These are phyloP conservation scores for Mesembryanthemum crystallinum DNA, from an alignment of 148 eudicot species.

Conservation along the genomic window DNA sequence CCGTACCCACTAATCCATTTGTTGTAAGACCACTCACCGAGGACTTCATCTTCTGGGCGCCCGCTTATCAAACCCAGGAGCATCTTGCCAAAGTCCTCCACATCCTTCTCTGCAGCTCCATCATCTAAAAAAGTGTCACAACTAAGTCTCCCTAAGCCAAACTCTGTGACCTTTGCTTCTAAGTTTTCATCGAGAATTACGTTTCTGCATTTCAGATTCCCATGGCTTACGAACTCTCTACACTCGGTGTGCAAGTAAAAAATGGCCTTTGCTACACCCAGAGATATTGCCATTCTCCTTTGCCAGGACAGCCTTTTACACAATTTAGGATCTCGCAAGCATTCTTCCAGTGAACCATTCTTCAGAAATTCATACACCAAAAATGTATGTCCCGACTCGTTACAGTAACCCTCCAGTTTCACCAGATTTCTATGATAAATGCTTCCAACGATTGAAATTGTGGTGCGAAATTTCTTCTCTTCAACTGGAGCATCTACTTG, in stretches of 20 bases:
- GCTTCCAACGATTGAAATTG: conserved; percentile 41
- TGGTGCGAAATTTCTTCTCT: conserved; percentile 44
- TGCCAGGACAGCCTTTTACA: conserved; percentile 50
- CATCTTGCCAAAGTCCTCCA: conserved; percentile 51
- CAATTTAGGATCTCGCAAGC: conserved; percentile 40
- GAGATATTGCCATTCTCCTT: conserved; percentile 47
- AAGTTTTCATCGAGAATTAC: conserved; percentile 50
- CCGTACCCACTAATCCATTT: conserved; percentile 41
- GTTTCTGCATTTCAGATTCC: conserved; percentile 46
- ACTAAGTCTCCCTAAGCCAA: conserved; percentile 29
- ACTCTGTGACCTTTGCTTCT: conserved; percentile 53
- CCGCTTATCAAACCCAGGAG: conserved; percentile 45
- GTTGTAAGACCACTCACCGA: conserved; percentile 40
- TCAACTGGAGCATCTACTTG: conserved; percentile 28
- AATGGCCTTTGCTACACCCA: conserved; percentile 48
- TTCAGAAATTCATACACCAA: conserved; percentile 51
- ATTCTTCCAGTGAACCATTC: conserved; percentile 43
- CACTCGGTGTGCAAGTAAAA: conserved; percentile 61
- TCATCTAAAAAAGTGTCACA: conserved; percentile 15
- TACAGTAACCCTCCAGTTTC: conserved; percentile 57
- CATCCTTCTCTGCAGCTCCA: conserved; percentile 39
- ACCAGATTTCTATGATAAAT: conserved; percentile 51
- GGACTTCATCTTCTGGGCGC: conserved; percentile 28
- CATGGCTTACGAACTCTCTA: conserved; percentile 60
- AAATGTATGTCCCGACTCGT: conserved; percentile 43